Evolutionary conservation across 768 basidiomycete genomes (phyloP).

Genomic region (Suillus spraguei): DNA sequence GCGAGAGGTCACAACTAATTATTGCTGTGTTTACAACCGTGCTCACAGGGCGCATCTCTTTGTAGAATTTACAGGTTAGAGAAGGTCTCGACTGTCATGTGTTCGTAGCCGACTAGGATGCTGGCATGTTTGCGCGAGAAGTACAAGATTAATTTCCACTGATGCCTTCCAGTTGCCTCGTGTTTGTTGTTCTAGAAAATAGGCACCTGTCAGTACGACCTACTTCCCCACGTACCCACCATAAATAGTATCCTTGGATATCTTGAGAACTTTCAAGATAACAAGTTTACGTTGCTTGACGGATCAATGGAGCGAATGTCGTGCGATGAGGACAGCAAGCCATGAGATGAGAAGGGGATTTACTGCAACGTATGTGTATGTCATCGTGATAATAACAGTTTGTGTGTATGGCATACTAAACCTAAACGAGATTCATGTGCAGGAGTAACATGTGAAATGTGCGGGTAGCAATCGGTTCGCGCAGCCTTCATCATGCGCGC

Average conservation of each 20-base stretch:
- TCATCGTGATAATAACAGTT: not conserved
- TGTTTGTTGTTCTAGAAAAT: slow-evolving; percentile 2
- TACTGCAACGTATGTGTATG: not conserved
- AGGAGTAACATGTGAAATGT: not conserved
- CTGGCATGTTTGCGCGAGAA: not conserved
- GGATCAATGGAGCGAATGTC: not conserved
- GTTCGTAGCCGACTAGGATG: not conserved
- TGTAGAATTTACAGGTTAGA: not conserved
- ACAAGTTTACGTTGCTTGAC: not conserved
- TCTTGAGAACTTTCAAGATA: not conserved
- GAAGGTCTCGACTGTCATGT: too few relatives aligned
- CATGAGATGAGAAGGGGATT: not conserved
- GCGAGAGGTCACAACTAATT: not conserved
- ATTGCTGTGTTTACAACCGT: not conserved
- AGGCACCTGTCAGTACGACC: not conserved
- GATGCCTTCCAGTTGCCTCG: slow-evolving; percentile 7
- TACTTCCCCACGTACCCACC: not conserved
- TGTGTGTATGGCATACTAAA: not conserved
- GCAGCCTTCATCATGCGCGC: not conserved
- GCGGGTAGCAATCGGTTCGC: too few relatives aligned
- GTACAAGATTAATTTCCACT: slow-evolving; percentile 1
- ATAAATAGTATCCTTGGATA: not conserved
- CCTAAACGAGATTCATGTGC: not conserved
- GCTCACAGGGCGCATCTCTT: not conserved
- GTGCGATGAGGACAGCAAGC: not conserved